phyloP scores from a whole-genome alignment of 305 asterid species.

The Fraxinus greggii region DNA sequence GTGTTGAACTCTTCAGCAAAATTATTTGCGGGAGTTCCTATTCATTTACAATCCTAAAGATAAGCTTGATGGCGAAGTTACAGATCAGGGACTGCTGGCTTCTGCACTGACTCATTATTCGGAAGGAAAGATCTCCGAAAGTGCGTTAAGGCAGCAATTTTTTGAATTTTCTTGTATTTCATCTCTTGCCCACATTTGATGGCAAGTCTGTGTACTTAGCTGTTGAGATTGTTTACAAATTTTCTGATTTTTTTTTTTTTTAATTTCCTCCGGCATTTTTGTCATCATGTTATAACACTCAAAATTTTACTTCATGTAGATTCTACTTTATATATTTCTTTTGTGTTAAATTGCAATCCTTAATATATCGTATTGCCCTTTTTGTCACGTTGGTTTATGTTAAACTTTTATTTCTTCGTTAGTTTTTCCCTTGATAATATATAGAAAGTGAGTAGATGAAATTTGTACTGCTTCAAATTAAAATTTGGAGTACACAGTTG shows the following conservation, averaged over 20 bases:
- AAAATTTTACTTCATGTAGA: neutral
- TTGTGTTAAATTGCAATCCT: no score
- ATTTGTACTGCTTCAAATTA: neutral
- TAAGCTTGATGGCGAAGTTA: conserved; percentile 36
- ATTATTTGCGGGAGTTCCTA: conserved; percentile 25
- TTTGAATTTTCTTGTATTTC: conserved; percentile 39
- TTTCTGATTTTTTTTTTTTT: neutral
- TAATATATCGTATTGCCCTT: neutral
- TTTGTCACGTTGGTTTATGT: neutral
- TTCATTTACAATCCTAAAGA: conserved; percentile 28
- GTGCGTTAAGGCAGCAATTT: conserved; percentile 41
- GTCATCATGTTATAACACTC: neutral
- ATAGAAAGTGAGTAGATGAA: neutral
- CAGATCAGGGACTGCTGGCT: conserved; percentile 34
- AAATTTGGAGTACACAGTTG: neutral
- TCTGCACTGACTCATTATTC: conserved; percentile 24
- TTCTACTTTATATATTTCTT: no score
- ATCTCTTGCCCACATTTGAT: conserved; percentile 37
- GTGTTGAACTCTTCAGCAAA: conserved; percentile 17
- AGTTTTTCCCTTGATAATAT: neutral
- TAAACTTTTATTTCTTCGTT: neutral
- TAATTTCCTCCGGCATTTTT: neutral
- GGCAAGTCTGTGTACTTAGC: conserved; percentile 51
- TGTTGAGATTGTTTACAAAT: conserved; percentile 16
- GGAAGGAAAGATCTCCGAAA: conserved; percentile 29